phyloP scores from a whole-genome alignment of 2,329 filamentous ascomycete genomes.

The Ascocoryne sarcoides region DNA sequence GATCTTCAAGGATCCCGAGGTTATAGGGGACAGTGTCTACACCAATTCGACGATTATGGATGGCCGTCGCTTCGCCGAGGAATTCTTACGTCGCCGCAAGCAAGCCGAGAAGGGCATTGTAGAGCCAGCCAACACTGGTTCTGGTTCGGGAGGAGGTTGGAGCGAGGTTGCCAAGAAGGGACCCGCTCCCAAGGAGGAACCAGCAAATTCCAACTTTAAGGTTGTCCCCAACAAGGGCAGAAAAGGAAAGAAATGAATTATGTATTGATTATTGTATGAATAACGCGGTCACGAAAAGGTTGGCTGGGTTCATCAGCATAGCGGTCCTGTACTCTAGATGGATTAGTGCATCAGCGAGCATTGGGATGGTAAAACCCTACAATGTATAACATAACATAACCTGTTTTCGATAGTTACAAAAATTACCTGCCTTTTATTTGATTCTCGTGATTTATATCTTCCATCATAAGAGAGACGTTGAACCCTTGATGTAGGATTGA shows the following conservation, averaged over 20 bases:
- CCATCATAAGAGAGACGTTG: too few relatives aligned
- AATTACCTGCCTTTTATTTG: too few relatives aligned
- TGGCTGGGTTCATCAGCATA: not conserved
- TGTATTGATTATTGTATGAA: not conserved
- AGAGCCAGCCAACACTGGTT: slow-evolving; percentile 50
- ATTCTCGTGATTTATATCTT: too few relatives aligned
- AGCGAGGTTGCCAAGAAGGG: slow-evolving; percentile 97
- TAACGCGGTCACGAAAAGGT: not conserved
- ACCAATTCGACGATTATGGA: slow-evolving; percentile 82
- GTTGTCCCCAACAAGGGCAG: slow-evolving; percentile 88
- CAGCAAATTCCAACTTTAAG: slow-evolving; percentile 55
- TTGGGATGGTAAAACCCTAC: not conserved
- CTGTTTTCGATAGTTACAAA: too few relatives aligned
- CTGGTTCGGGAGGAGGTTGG: slow-evolving; percentile 64
- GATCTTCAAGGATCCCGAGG: slow-evolving; percentile 67
- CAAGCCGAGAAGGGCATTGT: slow-evolving; percentile 87
- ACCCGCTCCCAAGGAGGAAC: slow-evolving; percentile 34
- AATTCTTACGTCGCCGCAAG: slow-evolving; percentile 88
- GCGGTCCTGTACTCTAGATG: not conserved
- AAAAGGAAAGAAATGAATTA: slow-evolving; percentile 66
- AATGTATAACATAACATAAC: not conserved
- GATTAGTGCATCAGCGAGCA: not conserved
- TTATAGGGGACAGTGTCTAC: slow-evolving; percentile 89
- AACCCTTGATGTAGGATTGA: too few relatives aligned
- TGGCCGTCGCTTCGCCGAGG: slow-evolving; percentile 84